Base-by-base conservation (phyloP, 805 yeast species). In the Metschnikowia gelsemii region DNA sequence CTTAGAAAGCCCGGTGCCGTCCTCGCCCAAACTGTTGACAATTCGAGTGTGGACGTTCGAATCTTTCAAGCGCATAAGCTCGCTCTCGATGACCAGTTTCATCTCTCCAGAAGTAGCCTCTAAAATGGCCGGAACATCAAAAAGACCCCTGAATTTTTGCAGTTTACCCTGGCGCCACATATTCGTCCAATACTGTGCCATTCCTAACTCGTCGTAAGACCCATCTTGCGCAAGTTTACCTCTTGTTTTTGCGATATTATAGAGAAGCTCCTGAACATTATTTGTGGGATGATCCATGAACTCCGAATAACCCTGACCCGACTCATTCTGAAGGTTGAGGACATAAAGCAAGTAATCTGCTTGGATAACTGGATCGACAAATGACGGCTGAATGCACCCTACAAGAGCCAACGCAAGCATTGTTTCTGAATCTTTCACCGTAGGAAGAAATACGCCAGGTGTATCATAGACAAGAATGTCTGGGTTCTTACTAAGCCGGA, bases 391-490 rank as follows among this genome's bases (percentile, higher is more conserved):
- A 5, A 90, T 84, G 35, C 93, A 82, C 1, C 95, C 95, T 26
- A 84, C 79, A 14, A 89, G 63, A 1, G 86, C 72, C 27, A 90
- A 68, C 2, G 82, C 75, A 18, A 91, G 66, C 93, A 90, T 87
- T 1, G 88, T 79, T 47, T 80, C 79, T 3, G 75, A 59, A 46
- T 76, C 74, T 34, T 75, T 73, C 8, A 81, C 85, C 16, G 79
- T 78, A 0, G 99, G 98, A 9, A 88, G 62, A 43, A 87, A 79
- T 3, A 93, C 90, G 1, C 99, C 99, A 0, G 99, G 99, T 0
- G 97, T 86, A 58, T 93, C 99, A 52, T 85, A 79, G 6, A 90
- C 68, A 44, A 79, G 73, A 2, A 91, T 74, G 24, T 78, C 80
- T 0, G 93, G 90, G 21, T 71, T 71, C 8, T 67, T 62, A 31